These are phyloP conservation scores for Sistotremastrum suecicum DNA, from an alignment of 768 basidiomycete species.

Conservation along the genomic window DNA sequence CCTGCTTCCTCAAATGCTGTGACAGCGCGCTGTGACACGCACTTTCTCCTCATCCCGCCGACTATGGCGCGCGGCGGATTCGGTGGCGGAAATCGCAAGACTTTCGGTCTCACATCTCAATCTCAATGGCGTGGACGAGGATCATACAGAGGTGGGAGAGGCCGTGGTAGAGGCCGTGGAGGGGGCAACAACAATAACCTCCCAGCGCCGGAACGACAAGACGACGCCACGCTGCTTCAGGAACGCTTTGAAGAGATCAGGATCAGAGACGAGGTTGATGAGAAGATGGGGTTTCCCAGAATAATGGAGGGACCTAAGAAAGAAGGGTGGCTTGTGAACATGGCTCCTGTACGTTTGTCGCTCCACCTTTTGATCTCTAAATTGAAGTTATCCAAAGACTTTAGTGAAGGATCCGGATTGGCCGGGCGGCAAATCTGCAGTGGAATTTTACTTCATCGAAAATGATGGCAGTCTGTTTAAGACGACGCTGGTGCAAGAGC, in stretches of 20 bases:
- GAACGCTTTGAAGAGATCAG: constrained; percentile 75
- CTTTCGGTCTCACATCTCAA: constrained; percentile 3
- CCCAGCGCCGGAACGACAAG: constrained; percentile 58
- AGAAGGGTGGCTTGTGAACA: constrained; percentile 95
- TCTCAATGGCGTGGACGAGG: constrained; percentile 18
- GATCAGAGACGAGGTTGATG: constrained; percentile 78
- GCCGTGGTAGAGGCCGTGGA: constrained; percentile 29
- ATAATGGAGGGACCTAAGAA: constrained; percentile 63
- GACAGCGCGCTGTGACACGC: too few relatives aligned
- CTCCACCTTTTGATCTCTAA: neutral
- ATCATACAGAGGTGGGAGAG: constrained; percentile 34
- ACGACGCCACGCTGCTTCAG: constrained; percentile 78
- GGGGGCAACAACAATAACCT: constrained; percentile 18
- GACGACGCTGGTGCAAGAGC: constrained; percentile 81
- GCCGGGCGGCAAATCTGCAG: constrained; percentile 75
- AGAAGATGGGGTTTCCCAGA: constrained; percentile 77
- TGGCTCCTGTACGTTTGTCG: constrained; percentile 75
- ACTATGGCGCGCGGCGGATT: too few relatives aligned
- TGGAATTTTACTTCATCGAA: constrained; percentile 95
- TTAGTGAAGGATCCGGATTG: constrained; percentile 75
- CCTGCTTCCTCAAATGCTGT: too few relatives aligned
- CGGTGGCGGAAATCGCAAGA: neutral
- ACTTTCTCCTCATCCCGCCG: too few relatives aligned
- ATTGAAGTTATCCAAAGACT: constrained; percentile 36
- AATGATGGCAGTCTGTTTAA: constrained; percentile 97